Base-by-base conservation (phyloP, 2,329 filamentous ascomycete species). In the Annulohypoxylon truncatum region DNA sequence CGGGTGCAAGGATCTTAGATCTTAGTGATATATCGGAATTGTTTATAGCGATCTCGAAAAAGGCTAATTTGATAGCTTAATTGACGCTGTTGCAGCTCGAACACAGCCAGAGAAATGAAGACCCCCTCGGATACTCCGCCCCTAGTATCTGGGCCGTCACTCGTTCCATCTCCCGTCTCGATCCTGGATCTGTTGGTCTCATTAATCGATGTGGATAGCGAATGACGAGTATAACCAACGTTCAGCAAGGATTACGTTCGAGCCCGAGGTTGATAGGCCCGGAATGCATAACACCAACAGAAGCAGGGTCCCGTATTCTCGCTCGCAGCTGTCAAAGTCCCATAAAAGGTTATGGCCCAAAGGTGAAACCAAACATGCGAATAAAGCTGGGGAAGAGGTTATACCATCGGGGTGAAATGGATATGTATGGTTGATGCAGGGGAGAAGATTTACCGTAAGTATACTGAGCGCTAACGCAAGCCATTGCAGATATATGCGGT, bases 231-330 rank as follows among this genome's bases (percentile, higher is more conserved):
- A 61, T 61, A 24, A 4, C 59, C 44, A 65, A 67, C 67, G 57
- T 64, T 54, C n/a, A 24, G 58, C 65, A 71, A 53, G 60, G 66
- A 38, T 65, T 47, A 10, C 44, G 28, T 57, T 61, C 46, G 59
- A 65, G 47, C 61, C 42, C 35, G 50, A 59, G 55, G 59, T 67
- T 61, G 68, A 66, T 69, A 63, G 65, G 61, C 48, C 53, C 35
- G 58, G 66, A 53, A 58, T 48, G 54, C 47, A 46, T 38, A 64
- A 71, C 61, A 64, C 64, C 67, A 61, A 61, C 52, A 66, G 62
- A 71, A 72, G 73, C 68, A 66, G 62, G 63, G 18, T 61, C 61
- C 73, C 72, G 70, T 33, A 22, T 54, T 61, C 44, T 60, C 31
- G 62, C 66, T 67, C 56, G 55, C 54, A 70, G 61, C 13, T 58